Conservation (phyloP, 31 red algal genomes). For the Endocladia muricata region DNA sequence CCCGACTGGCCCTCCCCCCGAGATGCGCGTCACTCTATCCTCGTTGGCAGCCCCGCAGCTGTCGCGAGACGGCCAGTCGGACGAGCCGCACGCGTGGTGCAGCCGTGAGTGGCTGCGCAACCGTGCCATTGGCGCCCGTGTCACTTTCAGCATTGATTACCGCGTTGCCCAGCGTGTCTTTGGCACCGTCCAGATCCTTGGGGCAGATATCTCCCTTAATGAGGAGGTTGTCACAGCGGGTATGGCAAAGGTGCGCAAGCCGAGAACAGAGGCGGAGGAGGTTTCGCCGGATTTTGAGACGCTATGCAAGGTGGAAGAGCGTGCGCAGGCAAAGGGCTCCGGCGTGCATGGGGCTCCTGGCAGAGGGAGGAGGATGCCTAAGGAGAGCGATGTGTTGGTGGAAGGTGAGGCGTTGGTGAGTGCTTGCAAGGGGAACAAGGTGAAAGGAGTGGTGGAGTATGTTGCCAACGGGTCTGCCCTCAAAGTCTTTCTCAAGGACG, state of each 20-base stretch:
- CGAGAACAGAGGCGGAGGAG: slow-evolving; percentile 38
- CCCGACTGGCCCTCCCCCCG: slow-evolving; percentile 69
- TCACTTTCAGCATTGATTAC: slow-evolving; percentile 84
- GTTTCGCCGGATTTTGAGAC: slow-evolving; percentile 68
- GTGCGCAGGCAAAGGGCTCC: slow-evolving; percentile 20
- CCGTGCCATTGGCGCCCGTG: slow-evolving; percentile 62
- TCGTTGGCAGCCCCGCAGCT: slow-evolving; percentile 59
- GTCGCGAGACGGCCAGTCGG: slow-evolving; percentile 44
- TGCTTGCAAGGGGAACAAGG: slow-evolving; percentile 24
- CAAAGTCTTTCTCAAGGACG: slow-evolving; percentile 58
- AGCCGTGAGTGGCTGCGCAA: slow-evolving; percentile 73
- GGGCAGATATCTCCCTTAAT: slow-evolving; percentile 26
- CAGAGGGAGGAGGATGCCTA: slow-evolving; percentile 22
- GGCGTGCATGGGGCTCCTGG: slow-evolving; percentile 51
- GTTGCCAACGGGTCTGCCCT: slow-evolving; percentile 80
- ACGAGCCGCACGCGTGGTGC: slow-evolving; percentile 80
- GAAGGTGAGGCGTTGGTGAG: slow-evolving; percentile 30
- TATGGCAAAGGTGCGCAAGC: slow-evolving; percentile 44
- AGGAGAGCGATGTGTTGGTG: slow-evolving; percentile 1
- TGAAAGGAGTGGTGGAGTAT: slow-evolving; percentile 84
- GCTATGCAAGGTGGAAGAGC: slow-evolving; percentile 68
- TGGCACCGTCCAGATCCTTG: slow-evolving; percentile 16
- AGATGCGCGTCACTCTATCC: slow-evolving; percentile 78
- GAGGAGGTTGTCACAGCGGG: slow-evolving; percentile 39
- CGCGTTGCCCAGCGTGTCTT: slow-evolving; percentile 53